These are phyloP conservation scores for Erodium moschatum DNA, from an alignment of 441 rosid species.

Conservation along the genomic window DNA sequence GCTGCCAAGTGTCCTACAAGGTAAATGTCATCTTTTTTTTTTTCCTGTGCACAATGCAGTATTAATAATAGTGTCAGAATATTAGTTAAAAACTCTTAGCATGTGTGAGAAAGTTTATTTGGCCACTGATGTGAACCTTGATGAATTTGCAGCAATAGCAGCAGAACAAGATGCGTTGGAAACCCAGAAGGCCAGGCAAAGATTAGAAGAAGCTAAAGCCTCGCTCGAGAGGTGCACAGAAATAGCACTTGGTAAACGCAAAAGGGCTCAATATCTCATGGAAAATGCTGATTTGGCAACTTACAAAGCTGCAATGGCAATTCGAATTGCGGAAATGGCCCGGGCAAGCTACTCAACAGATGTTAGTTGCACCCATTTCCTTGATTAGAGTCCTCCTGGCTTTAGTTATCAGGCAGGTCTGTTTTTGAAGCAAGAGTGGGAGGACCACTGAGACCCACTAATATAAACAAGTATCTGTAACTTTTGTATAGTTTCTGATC, in stretches of 20 bases:
- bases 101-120: neutral
- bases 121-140: neutral
- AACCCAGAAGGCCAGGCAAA: slow-evolving; percentile 31
- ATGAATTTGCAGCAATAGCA: slow-evolving; percentile 32
- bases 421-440: neutral
- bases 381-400: slow-evolving; percentile 22
- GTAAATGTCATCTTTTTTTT: slow-evolving; percentile 24
- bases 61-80: neutral
- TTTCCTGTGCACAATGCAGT: neutral
- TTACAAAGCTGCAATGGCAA: slow-evolving; percentile 55
- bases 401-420: no score
- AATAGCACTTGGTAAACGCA: slow-evolving; percentile 42
- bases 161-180: slow-evolving; percentile 43
- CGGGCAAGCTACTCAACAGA: slow-evolving; percentile 27
- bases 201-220: slow-evolving; percentile 41
- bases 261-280: slow-evolving; percentile 55
- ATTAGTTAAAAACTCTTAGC: no score
- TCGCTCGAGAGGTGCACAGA: slow-evolving; percentile 32
- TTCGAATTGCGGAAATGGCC: slow-evolving; percentile 58
- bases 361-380: slow-evolving; percentile 23
- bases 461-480: slow-evolving; percentile 18
- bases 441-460: slow-evolving; percentile 12
- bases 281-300: slow-evolving; percentile 61
- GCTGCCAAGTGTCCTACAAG: slow-evolving; percentile 42
- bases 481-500: slow-evolving; percentile 36